Conservation (phyloP, 2,329 filamentous ascomycete genomes). For the Talaromyces pinophilus region DNA sequence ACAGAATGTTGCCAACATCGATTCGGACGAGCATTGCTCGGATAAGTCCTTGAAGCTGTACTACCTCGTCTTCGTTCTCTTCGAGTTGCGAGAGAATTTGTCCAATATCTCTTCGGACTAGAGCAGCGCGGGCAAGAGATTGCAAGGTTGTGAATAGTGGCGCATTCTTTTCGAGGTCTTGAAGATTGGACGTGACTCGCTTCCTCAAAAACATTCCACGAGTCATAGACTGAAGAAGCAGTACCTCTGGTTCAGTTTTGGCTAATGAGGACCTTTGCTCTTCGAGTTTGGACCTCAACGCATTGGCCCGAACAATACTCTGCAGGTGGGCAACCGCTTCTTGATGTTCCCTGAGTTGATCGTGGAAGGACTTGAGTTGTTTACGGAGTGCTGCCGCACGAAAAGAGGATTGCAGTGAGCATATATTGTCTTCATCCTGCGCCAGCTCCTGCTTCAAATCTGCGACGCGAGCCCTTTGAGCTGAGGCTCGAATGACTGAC, state of each 20-base stretch:
- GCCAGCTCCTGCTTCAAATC: slow-evolving; percentile 45
- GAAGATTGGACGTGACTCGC: slow-evolving; percentile 33
- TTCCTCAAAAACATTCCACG: slow-evolving; percentile 45
- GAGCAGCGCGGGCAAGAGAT: slow-evolving; percentile 43
- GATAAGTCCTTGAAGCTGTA: slow-evolving; percentile 71
- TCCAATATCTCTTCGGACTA: slow-evolving; percentile 44
- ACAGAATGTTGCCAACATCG: slow-evolving; percentile 71
- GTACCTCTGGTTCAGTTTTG: slow-evolving; percentile 46
- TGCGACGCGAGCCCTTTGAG: slow-evolving; percentile 42
- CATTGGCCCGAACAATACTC: slow-evolving; percentile 36
- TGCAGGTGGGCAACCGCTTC: slow-evolving; percentile 37
- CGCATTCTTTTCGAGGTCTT: slow-evolving; percentile 36
- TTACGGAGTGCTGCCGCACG: slow-evolving; percentile 42
- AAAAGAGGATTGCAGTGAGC: slow-evolving; percentile 48
- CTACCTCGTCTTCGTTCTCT: slow-evolving; percentile 66
- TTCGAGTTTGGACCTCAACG: slow-evolving; percentile 36
- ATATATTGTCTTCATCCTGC: slow-evolving; percentile 45
- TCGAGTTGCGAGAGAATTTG: slow-evolving; percentile 68
- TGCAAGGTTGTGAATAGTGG: slow-evolving; percentile 40
- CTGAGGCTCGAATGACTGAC: slow-evolving; percentile 38
- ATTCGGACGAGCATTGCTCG: slow-evolving; percentile 78
- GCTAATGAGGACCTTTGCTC: slow-evolving; percentile 43
- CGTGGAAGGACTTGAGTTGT: slow-evolving; percentile 31
- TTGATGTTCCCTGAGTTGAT: slow-evolving; percentile 34
- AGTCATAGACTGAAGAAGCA: slow-evolving; percentile 55